Percentiles rank a stretch among this genome's conserved stretches.
These are phyloP conservation scores for Cryptococcus sp. DNA, from an alignment of 1,284 basidiomycete genomes.

Conservation along the genomic window DNA sequence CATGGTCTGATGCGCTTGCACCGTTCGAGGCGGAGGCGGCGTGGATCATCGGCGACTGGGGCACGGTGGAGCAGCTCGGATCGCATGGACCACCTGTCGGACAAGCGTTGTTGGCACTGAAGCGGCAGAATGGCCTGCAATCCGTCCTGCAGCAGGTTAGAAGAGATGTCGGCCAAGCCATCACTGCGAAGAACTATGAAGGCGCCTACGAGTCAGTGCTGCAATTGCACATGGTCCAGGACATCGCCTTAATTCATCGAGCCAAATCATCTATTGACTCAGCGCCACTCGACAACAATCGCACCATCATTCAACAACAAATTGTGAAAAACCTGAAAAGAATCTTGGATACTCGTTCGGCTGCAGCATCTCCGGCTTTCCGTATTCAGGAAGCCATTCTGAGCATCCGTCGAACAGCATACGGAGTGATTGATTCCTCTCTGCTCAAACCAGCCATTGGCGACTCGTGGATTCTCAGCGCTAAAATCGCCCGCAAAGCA, in stretches of 20 bases:
- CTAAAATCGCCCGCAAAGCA: conserved; percentile 93
- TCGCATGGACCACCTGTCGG: conserved; percentile 70
- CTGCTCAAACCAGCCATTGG: conserved; percentile 65
- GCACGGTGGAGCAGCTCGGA: conserved; percentile 68
- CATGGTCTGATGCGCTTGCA: conserved; percentile 77
- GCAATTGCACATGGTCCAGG: conserved; percentile 83
- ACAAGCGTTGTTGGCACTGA: conserved; percentile 78
- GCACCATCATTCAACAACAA: conserved; percentile 10
- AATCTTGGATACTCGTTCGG: conserved; percentile 40
- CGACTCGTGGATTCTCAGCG: conserved; percentile 84
- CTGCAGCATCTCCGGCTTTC: conserved; percentile 78
- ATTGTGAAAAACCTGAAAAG: conserved; percentile 22
- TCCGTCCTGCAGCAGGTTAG: conserved; percentile 68
- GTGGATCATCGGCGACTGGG: conserved; percentile 95
- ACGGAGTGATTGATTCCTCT: conserved; percentile 55
- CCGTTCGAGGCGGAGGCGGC: conserved; percentile 91
- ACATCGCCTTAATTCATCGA: conserved; percentile 76
- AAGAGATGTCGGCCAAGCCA: conserved; percentile 73
- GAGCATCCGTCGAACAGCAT: conserved; percentile 84
- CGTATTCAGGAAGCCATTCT: conserved; percentile 87
- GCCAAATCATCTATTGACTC: conserved; percentile 35
- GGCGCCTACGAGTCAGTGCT: conserved; percentile 84
- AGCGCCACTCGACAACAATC: conserved; percentile 11
- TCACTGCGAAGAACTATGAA: conserved; percentile 79
- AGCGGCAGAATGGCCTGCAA: conserved; percentile 58